phyloP scores from a whole-genome alignment of 2,329 filamentous ascomycete genomes.

The Camillea tinctor region DNA sequence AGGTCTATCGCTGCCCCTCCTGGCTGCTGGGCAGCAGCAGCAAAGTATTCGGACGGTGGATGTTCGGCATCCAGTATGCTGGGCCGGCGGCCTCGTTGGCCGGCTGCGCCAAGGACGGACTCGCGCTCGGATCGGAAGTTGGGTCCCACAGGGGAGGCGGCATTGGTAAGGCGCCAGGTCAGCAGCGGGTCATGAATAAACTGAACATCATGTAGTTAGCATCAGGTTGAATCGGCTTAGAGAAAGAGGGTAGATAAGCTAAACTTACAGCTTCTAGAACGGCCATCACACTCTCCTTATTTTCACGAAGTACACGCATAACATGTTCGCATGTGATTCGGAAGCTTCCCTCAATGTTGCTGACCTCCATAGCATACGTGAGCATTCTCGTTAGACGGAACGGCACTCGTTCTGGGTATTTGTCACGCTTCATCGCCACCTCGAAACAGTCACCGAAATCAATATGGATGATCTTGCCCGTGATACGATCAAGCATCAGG shows the following conservation, averaged over 20 bases:
- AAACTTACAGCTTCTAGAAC: constrained; percentile 89
- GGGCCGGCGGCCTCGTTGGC: constrained; percentile 57
- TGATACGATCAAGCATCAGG: constrained; percentile 92
- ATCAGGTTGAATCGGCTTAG: background rate
- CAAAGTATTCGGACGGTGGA: constrained; percentile 58
- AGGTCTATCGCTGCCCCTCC: constrained; percentile 35
- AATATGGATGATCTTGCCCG: constrained; percentile 96
- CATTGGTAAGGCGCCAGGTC: constrained; percentile 83
- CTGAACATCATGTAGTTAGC: constrained; percentile 49
- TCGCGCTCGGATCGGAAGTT: constrained; percentile 65
- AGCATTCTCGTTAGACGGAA: constrained; percentile 98
- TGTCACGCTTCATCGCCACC: constrained; percentile 98
- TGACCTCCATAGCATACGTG: constrained; percentile 99
- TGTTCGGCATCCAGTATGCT: constrained; percentile 68
- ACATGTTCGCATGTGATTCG: constrained; percentile 97
- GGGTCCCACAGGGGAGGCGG: constrained; percentile 61
- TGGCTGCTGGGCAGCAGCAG: constrained; percentile 35
- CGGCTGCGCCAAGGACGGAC: constrained; percentile 47
- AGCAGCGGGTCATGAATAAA: constrained; percentile 99
- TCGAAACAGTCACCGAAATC: constrained; percentile 99
- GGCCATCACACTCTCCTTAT: constrained; percentile 98
- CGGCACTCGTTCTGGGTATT: constrained; percentile 94
- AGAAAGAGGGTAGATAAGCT: background rate
- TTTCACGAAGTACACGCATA: constrained; percentile 93
- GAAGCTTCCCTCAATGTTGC: constrained; percentile 98